phyloP scores from a whole-genome alignment of 148 eudicot species.

The Rhododendron kiyosumense region DNA sequence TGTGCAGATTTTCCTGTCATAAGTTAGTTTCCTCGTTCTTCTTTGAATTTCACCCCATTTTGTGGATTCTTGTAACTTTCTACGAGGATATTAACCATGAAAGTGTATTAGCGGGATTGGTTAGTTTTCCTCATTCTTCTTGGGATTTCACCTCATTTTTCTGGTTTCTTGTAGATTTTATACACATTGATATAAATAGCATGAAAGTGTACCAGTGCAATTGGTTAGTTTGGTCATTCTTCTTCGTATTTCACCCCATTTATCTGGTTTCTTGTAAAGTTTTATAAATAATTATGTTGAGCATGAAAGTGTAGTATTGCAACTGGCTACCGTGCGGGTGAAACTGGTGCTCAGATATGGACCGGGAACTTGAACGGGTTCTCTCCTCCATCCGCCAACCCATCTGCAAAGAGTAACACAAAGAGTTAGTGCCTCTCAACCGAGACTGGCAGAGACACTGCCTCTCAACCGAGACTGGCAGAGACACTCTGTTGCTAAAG shows the following conservation, averaged over 20 bases:
- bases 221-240: conserved; percentile 1
- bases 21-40: conserved; percentile 3
- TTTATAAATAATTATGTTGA: neutral
- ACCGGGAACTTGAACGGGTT: conserved; percentile 11
- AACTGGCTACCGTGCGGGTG: neutral
- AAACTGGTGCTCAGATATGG: neutral
- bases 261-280: neutral
- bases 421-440: neutral
- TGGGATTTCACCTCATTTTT: neutral
- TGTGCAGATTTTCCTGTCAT: neutral
- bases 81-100: neutral
- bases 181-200: neutral
- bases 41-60: neutral
- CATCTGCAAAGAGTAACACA: neutral
- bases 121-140: neutral
- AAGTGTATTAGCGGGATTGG: neutral
- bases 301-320: neutral
- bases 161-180: neutral
- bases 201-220: neutral
- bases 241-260: neutral
- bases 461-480: neutral
- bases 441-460: neutral
- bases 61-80: neutral
- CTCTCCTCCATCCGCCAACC: neutral
- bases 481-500: neutral